These are phyloP conservation scores for Candida xiaguanensis DNA, from an alignment of 805 yeast species.

Conservation along the genomic window DNA sequence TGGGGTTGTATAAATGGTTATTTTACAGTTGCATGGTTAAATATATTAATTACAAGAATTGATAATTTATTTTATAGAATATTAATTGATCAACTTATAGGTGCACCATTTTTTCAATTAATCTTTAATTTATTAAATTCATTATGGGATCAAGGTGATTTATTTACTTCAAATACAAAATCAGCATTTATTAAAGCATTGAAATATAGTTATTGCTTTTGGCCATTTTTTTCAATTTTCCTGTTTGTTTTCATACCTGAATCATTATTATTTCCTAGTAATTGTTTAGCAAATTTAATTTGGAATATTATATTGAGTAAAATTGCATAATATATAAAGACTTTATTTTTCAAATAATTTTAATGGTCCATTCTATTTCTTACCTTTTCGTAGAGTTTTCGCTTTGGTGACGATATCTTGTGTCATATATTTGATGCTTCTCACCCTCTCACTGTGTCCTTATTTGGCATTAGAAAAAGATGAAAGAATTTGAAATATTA, in stretches of 20 bases:
- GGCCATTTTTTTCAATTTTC: constrained; percentile 56
- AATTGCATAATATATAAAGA: constrained; percentile 14
- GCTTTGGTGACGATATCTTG: too few relatives aligned
- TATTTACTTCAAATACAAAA: constrained; percentile 25
- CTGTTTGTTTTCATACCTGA: constrained; percentile 48
- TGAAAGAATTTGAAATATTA: too few relatives aligned
- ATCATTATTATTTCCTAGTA: constrained; percentile 53
- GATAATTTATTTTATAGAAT: constrained; percentile 38
- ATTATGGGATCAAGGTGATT: constrained; percentile 53
- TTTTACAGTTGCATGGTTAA: constrained; percentile 54
- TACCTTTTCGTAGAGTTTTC: too few relatives aligned
- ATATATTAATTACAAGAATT: constrained; percentile 35
- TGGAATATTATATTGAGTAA: constrained; percentile 53
- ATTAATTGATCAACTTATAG: constrained; percentile 50
- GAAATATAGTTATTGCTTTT: constrained; percentile 50
- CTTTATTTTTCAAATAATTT: constrained; percentile 39
- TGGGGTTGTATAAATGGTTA: constrained; percentile 64
- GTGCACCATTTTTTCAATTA: constrained; percentile 53
- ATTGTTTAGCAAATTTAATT: constrained; percentile 51
- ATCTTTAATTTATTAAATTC: constrained; percentile 46
- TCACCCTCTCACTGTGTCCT: too few relatives aligned
- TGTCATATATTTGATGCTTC: too few relatives aligned
- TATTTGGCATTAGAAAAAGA: too few relatives aligned
- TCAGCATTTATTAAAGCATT: constrained; percentile 44
- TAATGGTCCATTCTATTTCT: constrained; percentile 60